A percentile compares a stretch with the other conserved stretches of the same genome.
These are phyloP conservation scores for Xylaria castorea DNA, from an alignment of 495 filamentous ascomycete genomes.

Conservation along the genomic window DNA sequence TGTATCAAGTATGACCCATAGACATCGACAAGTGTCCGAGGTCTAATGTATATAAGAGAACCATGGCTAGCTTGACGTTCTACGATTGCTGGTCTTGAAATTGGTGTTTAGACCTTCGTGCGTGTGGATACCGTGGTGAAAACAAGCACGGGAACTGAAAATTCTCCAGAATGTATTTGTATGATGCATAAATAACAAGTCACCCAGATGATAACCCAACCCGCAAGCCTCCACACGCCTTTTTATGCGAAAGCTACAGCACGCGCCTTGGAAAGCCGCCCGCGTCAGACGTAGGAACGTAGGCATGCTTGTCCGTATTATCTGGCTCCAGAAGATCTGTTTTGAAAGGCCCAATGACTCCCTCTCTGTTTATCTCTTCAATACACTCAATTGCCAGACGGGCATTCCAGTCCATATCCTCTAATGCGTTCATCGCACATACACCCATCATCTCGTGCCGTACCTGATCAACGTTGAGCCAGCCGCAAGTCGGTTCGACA, in stretches of 20 bases:
- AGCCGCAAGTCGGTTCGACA: constrained; percentile 3
- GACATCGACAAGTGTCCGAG: neutral
- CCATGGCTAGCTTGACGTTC: neutral
- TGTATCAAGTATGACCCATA: neutral
- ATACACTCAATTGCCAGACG: constrained; percentile 15
- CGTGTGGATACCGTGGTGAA: neutral
- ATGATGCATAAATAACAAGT: neutral
- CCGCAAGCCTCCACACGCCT: neutral
- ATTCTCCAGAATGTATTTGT: neutral
- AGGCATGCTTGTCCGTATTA: neutral
- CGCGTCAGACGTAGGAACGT: neutral
- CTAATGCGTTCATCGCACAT: constrained; percentile 1
- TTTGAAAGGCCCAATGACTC: constrained; percentile 38
- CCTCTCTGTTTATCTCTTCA: neutral
- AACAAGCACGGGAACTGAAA: too few relatives aligned
- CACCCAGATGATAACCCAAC: neutral
- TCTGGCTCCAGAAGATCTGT: constrained; percentile 59
- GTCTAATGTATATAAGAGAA: neutral
- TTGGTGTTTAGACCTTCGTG: neutral
- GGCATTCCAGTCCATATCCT: constrained; percentile 23
- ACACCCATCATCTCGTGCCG: constrained; percentile 25
- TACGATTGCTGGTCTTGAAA: neutral
- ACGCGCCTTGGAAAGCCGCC: neutral
- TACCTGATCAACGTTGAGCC: constrained; percentile 24
- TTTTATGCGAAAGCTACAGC: neutral